Evolutionary conservation across 2,329 filamentous ascomycete genomes (phyloP), one percentile per base, ranked within the genome.

Genomic region (Rhynchosporium agropyri): DNA sequence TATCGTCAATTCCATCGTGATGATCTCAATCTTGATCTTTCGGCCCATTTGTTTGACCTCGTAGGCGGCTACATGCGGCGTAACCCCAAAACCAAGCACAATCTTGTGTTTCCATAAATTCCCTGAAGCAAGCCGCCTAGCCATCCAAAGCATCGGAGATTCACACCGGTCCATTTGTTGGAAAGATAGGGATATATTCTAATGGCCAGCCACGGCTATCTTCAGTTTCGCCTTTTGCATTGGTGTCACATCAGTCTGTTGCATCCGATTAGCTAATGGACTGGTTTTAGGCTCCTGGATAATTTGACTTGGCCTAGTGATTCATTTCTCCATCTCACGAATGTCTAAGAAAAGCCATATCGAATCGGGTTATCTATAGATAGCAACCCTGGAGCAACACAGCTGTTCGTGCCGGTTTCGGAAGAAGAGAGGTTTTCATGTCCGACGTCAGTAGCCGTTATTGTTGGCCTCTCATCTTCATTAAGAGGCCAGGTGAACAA

Each of bases 31-130:
- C 48, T 56, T 20, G 20, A 63, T 62, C 62, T 12, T 15, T 53
- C 20, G 38, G 49, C 15, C 56, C 43, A 58, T 36, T 12, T n/a
- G 33, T 33, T 53, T 48, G 61, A 59, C 38, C 42, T 62, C 58
- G 65, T 63, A 67, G 50, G 60, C 63, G 63, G 65, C 45, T 66
- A 66, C 61, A 63, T 69, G 60, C 63, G 62, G 65, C 56, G 63
- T 55, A 67, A 63, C 62, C 61, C 28, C 43, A 20, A 61, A 62
- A 33, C 15, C 46, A n/a, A 29, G 33, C 57, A 31, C 28, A 20
- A 38, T 51, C 40, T 38, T 36, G 26, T 45, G 38, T 31, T 15
- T 26, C 33, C 51, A 7, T 55, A n/a, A 13, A 6, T 36, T 46
- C 31, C 58, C 58, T 33, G 46, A 29, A n/a, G 58, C 29, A 43